Percentiles rank a stretch among this genome's conserved stretches.
phyloP scores from a whole-genome alignment of 2,329 filamentous ascomycete species.

The Ceratocystis papillata region DNA sequence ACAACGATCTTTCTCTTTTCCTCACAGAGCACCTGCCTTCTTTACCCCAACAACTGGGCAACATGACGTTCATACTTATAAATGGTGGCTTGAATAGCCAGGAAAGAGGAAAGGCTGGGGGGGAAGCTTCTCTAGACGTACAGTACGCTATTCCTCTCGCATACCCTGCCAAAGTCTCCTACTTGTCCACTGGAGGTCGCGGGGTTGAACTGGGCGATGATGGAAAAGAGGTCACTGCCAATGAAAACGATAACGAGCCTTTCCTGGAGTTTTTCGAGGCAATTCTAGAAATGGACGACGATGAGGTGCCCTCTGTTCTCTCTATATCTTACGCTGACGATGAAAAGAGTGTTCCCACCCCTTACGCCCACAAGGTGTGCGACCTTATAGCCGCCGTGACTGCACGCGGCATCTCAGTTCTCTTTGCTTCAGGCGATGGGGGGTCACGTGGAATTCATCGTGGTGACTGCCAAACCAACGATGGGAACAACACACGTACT shows the following conservation, averaged over 20 bases:
- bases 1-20: constrained; percentile 36
- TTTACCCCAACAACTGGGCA: constrained; percentile 32
- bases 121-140: constrained; percentile 41
- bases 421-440: constrained; percentile 43
- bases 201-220: constrained; percentile 34
- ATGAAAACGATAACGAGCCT: constrained; percentile 42
- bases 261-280: constrained; percentile 45
- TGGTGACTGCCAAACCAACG: constrained; percentile 48
- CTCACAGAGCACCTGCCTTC: constrained; percentile 32
- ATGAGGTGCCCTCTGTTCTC: constrained; percentile 44
- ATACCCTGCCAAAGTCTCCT: constrained; percentile 37
- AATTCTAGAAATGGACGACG: constrained; percentile 37
- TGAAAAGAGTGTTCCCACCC: constrained; percentile 43
- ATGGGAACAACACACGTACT: constrained; percentile 44
- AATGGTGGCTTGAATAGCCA: constrained; percentile 39
- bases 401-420: constrained; percentile 41
- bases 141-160: constrained; percentile 40
- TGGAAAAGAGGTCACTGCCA: constrained; percentile 31
- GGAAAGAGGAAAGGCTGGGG: constrained; percentile 31
- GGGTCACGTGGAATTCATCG: constrained; percentile 37
- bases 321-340: constrained; percentile 50
- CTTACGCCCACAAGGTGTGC: constrained; percentile 45
- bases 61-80: constrained; percentile 35
- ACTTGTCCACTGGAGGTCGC: constrained; percentile 38
- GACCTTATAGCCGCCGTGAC: constrained; percentile 43